Base-by-base conservation (phyloP, 495 filamentous ascomycete genomes). In the Penicillium herquei region DNA sequence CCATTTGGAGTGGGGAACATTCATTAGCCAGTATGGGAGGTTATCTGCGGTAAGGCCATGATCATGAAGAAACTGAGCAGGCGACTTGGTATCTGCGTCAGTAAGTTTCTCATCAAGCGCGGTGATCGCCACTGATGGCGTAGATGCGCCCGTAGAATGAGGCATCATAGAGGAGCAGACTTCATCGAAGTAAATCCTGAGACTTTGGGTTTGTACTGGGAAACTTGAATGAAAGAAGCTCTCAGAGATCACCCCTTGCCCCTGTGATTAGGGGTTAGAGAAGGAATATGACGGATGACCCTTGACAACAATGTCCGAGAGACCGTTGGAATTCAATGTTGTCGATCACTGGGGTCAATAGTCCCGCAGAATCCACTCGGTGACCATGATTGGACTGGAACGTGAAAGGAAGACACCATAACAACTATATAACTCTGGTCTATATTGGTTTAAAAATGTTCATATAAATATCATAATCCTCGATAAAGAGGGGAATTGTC, bases 11-110 rank as follows among this genome's bases (percentile, higher is more conserved):
- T 67, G 73, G 4, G 88, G 86, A 13, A 94, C 70, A 67, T 96
- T 95, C 58, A 90, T 78, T 40, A 89, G 83, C 90, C 89, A 96
- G 75, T 87, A 96, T 1, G 88, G 87, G 14, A 86, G 64, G 26
- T 53, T 52, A 39, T 67, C 51, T n/a, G 53, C 12, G 9, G 47
- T 35, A 26, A 58, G 26, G 16, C 31, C 43, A 17, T 47, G 51
- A 1, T 53, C 46, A 12, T 57, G 41, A 12, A 59, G 13, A 37
- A 59, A 61, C 13, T 44, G 52, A 6, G 55, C 53, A 9, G 59
- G 55, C 16, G 58, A 32, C 5, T 45, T 41, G 17, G 55, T 39
- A 54, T 62, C 56, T 21, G 66, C 49, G 10, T 66, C 57, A 16
- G 61, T 54, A 16, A 60, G 40, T 54, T 64, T 67, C 46, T 66